Conservation (phyloP, 2,329 filamentous ascomycete genomes). For the Fusarium chlamydosporum region DNA sequence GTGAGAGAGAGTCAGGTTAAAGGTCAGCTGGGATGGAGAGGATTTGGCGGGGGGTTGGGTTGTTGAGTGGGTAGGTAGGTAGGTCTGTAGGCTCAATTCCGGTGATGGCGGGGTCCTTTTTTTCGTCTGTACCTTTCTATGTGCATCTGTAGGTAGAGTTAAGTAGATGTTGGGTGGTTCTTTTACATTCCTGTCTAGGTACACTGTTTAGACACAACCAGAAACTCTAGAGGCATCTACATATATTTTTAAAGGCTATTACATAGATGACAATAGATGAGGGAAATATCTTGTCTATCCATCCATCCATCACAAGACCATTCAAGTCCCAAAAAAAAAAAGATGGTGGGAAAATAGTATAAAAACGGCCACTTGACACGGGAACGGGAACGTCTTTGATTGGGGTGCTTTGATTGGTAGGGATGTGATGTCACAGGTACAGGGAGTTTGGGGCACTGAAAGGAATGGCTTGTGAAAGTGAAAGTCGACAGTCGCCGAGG, state of each 20-base stretch:
- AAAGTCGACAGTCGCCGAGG: constrained; percentile 21
- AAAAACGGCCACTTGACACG: constrained; percentile 26
- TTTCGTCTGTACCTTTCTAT: constrained; percentile 13
- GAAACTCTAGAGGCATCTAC: too few relatives aligned
- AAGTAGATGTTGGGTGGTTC: too few relatives aligned
- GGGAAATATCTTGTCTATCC: constrained; percentile 8
- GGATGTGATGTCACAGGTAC: constrained; percentile 41
- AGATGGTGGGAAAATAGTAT: constrained; percentile 22
- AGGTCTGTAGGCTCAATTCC: constrained; percentile 12
- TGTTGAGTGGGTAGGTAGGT: constrained; percentile 32
- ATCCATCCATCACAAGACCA: constrained; percentile 29
- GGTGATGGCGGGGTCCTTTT: constrained; percentile 36
- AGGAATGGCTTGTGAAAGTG: constrained; percentile 49
- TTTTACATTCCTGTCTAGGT: too few relatives aligned
- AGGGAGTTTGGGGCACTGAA: constrained; percentile 14
- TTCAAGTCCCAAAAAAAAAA: constrained; percentile 26
- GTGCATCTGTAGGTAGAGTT: background rate
- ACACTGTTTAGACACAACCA: too few relatives aligned
- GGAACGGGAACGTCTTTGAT: constrained; percentile 41
- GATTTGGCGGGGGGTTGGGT: constrained; percentile 42
- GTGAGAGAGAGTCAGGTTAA: constrained; percentile 2
- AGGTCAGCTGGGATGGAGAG: constrained; percentile 36
- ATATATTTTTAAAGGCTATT: background rate
- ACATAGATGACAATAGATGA: background rate
- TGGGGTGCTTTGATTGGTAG: constrained; percentile 41